phyloP scores from a whole-genome alignment of 805 yeast genomes.

The Lipomyces mesembrius region DNA sequence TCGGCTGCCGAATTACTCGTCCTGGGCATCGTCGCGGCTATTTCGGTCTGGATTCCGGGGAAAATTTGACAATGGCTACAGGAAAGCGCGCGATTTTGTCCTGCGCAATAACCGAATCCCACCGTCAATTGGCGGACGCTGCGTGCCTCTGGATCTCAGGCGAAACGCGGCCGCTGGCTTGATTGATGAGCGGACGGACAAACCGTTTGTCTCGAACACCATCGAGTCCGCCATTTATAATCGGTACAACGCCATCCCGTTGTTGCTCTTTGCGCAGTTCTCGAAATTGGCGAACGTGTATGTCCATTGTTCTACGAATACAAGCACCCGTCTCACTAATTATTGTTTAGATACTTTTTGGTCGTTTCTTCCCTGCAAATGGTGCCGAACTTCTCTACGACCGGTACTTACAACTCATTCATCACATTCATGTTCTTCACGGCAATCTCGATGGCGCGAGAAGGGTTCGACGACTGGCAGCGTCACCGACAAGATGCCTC shows the following conservation, averaged over 20 bases:
- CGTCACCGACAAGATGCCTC: slow-evolving; percentile 83
- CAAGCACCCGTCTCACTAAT: neutral
- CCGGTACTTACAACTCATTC: slow-evolving; percentile 93
- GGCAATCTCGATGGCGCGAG: slow-evolving; percentile 85
- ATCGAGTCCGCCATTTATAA: slow-evolving; percentile 90
- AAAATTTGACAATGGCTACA: slow-evolving; percentile 13
- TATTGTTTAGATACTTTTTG: slow-evolving; percentile 63
- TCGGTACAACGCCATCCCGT: slow-evolving; percentile 77
- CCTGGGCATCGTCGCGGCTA: slow-evolving; percentile 38
- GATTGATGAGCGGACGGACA: slow-evolving; percentile 70
- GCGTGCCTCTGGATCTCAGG: slow-evolving; percentile 61
- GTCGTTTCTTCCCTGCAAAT: slow-evolving; percentile 89
- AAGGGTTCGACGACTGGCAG: slow-evolving; percentile 90
- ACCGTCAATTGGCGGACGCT: slow-evolving; percentile 70
- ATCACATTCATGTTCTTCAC: slow-evolving; percentile 85
- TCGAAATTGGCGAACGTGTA: slow-evolving; percentile 84
- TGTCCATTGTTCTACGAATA: slow-evolving; percentile 11
- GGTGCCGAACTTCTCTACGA: slow-evolving; percentile 97
- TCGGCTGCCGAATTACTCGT: slow-evolving; percentile 40
- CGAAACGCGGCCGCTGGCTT: slow-evolving; percentile 45
- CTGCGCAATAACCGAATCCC: slow-evolving; percentile 45
- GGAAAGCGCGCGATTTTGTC: slow-evolving; percentile 40
- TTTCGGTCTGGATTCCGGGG: slow-evolving; percentile 22
- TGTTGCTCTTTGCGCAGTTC: slow-evolving; percentile 87
- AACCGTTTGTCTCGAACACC: slow-evolving; percentile 65